Evolutionary conservation across 1,284 basidiomycete genomes (phyloP).

Genomic region (Ceratobasidium sp.): DNA sequence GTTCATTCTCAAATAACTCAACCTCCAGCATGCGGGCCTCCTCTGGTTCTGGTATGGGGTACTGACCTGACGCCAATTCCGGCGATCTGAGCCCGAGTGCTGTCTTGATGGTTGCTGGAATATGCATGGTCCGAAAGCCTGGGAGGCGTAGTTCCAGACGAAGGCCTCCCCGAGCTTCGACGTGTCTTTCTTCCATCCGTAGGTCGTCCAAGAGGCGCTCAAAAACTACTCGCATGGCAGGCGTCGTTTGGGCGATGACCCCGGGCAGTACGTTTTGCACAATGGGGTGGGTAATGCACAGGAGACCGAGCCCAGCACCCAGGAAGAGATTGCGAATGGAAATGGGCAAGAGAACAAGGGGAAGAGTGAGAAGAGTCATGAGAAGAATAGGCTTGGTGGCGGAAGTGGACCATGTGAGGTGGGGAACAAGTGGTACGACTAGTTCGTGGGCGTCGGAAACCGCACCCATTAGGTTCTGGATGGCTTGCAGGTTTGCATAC

Average conservation of each 20-base stretch:
- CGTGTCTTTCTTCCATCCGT: constrained; percentile 67
- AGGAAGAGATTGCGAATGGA: constrained; percentile 71
- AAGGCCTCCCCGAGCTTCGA: constrained; percentile 58
- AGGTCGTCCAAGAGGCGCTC: constrained; percentile 69
- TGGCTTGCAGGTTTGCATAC: constrained; percentile 79
- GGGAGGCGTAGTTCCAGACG: constrained; percentile 18
- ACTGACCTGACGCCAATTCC: constrained; percentile 10
- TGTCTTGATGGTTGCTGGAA: constrained; percentile 16
- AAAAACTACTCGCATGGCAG: constrained; percentile 23
- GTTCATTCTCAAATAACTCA: constrained; percentile 81
- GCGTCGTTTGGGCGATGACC: constrained; percentile 45
- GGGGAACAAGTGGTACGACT: constrained; percentile 53
- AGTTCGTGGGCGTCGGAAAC: constrained; percentile 67
- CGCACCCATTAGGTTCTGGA: constrained; percentile 83
- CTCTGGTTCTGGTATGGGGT: constrained; percentile 26
- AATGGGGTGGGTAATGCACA: constrained; percentile 66
- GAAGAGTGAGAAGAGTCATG: constrained; percentile 49
- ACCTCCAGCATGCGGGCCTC: constrained; percentile 59
- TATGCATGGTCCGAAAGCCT: constrained; percentile 34
- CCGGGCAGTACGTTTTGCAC: constrained; percentile 54
- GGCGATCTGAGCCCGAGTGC: constrained; percentile 18
- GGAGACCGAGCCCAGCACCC: constrained; percentile 63
- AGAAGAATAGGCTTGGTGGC: constrained; percentile 66
- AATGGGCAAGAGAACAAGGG: constrained; percentile 62
- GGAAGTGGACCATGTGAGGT: constrained; percentile 63